Evolutionary conservation across 2,329 filamentous ascomycete species (phyloP).

Genomic region (Monilinia fructicola): DNA sequence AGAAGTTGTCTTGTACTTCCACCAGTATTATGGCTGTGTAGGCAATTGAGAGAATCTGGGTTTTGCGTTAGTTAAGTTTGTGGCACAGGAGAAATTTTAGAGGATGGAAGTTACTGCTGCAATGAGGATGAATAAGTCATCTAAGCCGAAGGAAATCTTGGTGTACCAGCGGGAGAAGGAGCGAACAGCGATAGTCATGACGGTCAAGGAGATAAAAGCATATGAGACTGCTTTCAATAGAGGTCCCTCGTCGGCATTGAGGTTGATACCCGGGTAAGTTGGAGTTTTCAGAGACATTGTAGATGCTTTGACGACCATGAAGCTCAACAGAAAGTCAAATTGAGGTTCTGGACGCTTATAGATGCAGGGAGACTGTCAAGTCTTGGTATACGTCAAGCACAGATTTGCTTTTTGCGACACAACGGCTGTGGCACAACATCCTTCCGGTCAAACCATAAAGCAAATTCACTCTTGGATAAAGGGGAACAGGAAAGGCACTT

Average conservation of each 20-base stretch:
- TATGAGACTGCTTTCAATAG: background rate
- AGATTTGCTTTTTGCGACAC: constrained; percentile 8
- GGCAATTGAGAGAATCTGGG: constrained; percentile 2
- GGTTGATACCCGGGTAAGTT: constrained; percentile 9
- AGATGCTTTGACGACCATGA: background rate
- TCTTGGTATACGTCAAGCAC: background rate
- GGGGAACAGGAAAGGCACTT: background rate
- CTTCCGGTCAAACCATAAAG: background rate
- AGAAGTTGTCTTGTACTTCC: constrained; percentile 11
- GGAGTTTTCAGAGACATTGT: constrained; percentile 9
- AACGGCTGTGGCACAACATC: background rate
- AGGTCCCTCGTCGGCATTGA: constrained; percentile 13
- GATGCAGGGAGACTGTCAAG: background rate
- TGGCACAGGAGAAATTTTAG: accelerated
- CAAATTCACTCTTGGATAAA: background rate
- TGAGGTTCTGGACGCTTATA: constrained; percentile 6
- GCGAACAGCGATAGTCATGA: background rate
- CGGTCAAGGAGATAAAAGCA: background rate
- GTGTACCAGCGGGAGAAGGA: constrained; percentile 15
- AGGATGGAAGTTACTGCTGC: constrained; percentile 11
- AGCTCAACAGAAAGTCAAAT: background rate
- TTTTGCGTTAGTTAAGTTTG: background rate
- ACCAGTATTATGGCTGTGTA: constrained; percentile 5
- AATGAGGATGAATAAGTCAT: constrained; percentile 7
- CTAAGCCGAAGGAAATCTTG: background rate